Conservation (phyloP, 148 eudicot species). For the Rhododendron mucronatum region DNA sequence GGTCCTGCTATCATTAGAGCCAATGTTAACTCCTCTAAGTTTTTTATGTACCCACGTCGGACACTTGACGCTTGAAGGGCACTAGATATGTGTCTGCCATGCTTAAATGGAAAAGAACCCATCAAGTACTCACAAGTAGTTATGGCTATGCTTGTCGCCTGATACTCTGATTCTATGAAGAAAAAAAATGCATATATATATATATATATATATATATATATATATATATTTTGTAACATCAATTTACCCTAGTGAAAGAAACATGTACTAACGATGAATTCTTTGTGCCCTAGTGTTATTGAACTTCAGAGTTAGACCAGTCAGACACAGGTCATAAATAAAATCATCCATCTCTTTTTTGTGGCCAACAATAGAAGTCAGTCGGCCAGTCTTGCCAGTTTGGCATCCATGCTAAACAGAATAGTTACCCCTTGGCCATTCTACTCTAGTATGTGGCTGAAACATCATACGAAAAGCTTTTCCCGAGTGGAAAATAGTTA, state of each 20-base stretch:
- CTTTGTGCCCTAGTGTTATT: neutral
- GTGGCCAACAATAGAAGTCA: neutral
- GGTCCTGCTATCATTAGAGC: neutral
- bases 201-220: too few species aligned
- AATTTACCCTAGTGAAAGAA: neutral
- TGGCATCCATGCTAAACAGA: neutral
- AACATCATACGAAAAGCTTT: neutral
- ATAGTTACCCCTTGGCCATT: neutral
- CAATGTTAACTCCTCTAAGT: neutral
- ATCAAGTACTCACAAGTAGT: neutral
- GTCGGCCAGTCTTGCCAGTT: neutral
- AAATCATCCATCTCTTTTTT: neutral
- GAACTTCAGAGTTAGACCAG: neutral
- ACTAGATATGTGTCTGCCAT: neutral
- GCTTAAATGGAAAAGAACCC: neutral
- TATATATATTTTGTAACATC: neutral
- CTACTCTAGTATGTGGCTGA: neutral
- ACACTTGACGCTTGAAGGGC: neutral
- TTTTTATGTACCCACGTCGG: neutral
- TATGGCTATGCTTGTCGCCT: neutral
- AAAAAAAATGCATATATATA: neutral
- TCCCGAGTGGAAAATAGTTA: neutral
- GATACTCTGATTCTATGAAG: neutral
- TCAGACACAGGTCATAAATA: neutral
- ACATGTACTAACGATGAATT: neutral